Conservation (phyloP, 805 yeast genomes). For the Teunomyces panamensis region DNA sequence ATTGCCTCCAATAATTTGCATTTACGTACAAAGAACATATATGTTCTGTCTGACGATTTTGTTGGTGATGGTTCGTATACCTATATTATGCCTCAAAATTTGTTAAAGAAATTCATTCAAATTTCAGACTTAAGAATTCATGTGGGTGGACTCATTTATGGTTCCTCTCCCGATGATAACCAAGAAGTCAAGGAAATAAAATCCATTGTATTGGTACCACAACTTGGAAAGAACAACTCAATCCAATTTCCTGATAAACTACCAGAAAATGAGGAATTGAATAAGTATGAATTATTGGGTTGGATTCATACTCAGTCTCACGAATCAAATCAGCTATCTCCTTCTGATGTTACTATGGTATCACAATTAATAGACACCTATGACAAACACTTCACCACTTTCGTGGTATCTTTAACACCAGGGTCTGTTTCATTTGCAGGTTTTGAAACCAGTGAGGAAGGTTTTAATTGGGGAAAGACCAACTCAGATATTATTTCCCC, state of each 20-base stretch:
- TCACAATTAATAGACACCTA: constrained; percentile 39
- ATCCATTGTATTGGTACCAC: constrained; percentile 80
- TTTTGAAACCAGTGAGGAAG: constrained; percentile 57
- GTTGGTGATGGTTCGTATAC: constrained; percentile 52
- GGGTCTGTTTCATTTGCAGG: constrained; percentile 82
- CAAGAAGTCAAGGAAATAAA: constrained; percentile 72
- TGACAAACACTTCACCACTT: constrained; percentile 43
- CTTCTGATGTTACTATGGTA: constrained; percentile 68
- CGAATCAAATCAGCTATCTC: constrained; percentile 60
- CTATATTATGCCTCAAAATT: constrained; percentile 77
- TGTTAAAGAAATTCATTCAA: constrained; percentile 72
- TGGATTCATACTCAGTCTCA: constrained; percentile 90
- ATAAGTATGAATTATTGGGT: constrained; percentile 74
- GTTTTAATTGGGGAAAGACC: constrained; percentile 71
- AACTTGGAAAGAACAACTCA: constrained; percentile 67
- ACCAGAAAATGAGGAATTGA: constrained; percentile 36
- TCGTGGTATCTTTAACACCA: constrained; percentile 71
- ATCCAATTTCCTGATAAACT: constrained; percentile 57
- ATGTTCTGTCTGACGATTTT: constrained; percentile 63
- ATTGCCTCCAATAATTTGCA: constrained; percentile 72
- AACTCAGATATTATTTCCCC: constrained; percentile 55
- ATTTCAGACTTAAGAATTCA: constrained; percentile 80
- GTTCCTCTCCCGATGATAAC: constrained; percentile 73
- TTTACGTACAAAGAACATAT: constrained; percentile 65
- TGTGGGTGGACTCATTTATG: constrained; percentile 78